Evolutionary conservation across 2,329 filamentous ascomycete species (phyloP).

Genomic region (Pseudogymnoascus sp.): DNA sequence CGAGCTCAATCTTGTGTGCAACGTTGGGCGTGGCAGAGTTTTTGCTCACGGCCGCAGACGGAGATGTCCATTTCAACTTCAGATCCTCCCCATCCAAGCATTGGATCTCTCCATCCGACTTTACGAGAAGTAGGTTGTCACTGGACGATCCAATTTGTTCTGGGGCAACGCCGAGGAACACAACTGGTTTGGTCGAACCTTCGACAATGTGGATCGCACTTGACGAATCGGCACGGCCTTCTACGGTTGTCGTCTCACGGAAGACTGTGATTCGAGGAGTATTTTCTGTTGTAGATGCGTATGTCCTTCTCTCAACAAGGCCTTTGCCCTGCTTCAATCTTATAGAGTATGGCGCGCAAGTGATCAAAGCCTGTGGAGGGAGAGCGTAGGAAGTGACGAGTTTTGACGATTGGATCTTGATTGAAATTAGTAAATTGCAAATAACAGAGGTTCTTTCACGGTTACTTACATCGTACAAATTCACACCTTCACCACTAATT

Average conservation of each 20-base stretch:
- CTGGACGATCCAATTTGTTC: conserved; percentile 6
- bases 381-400: conserved; percentile 60
- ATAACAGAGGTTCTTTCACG: background rate
- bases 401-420: conserved; percentile 49
- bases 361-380: conserved; percentile 55
- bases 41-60: conserved; percentile 26
- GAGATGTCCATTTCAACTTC: conserved; percentile 38
- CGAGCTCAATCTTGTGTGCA: conserved; percentile 25
- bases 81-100: conserved; percentile 51
- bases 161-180: conserved; percentile 35
- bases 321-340: conserved; percentile 34
- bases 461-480: conserved; percentile 52
- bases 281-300: conserved; percentile 43
- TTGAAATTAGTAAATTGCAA: conserved; percentile 12
- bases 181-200: conserved; percentile 30
- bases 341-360: conserved; percentile 51
- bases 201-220: conserved; percentile 37
- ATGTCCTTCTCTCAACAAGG: conserved; percentile 50
- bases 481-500: conserved; percentile 55
- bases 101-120: conserved; percentile 50
- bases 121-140: conserved; percentile 44
- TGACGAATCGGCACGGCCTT: conserved; percentile 44
- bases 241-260: conserved; percentile 44
- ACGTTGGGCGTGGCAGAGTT: conserved; percentile 29
- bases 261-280: conserved; percentile 48